A percentile compares a stretch with the other conserved stretches of the same genome.
Evolutionary conservation across 1,284 basidiomycete species (phyloP).

Genomic region (Ceratorhiza oryzae-sativae): DNA sequence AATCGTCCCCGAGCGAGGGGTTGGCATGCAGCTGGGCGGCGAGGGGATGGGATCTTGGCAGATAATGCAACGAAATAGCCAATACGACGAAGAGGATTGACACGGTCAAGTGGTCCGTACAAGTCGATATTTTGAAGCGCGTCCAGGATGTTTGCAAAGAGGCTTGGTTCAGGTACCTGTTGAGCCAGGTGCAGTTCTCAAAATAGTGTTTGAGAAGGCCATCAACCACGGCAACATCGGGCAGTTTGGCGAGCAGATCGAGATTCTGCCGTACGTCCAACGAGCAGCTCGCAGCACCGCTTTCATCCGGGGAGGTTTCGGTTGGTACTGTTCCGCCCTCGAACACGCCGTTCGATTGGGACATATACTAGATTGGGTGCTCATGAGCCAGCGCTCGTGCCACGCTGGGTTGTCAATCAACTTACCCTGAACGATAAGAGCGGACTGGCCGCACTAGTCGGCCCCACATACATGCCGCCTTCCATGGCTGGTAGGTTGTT

Average conservation of each 20-base stretch:
- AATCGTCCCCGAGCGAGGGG: conserved; percentile 66
- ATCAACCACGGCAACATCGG: conserved; percentile 69
- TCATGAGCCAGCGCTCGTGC: not conserved
- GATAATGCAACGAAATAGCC: conserved; percentile 72
- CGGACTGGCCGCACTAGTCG: conserved; percentile 34
- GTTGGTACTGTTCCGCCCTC: conserved; percentile 35
- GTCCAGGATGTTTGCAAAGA: conserved; percentile 70
- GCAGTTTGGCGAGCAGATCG: conserved; percentile 71
- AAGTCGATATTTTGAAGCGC: conserved; percentile 62
- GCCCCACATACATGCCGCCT: conserved; percentile 32
- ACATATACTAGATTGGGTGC: conserved; percentile 20
- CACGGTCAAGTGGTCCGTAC: conserved; percentile 69
- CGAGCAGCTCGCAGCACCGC: conserved; percentile 60
- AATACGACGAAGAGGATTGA: conserved; percentile 73
- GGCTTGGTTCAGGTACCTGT: conserved; percentile 71
- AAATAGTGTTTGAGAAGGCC: conserved; percentile 76
- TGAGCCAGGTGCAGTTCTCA: conserved; percentile 84
- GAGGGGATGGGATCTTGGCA: conserved; percentile 64
- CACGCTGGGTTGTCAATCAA: not conserved
- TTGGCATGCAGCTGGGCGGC: conserved; percentile 58
- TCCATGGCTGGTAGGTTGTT: conserved; percentile 22
- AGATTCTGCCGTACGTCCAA: conserved; percentile 61
- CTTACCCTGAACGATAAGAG: conserved; percentile 35
- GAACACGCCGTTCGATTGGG: conserved; percentile 32
- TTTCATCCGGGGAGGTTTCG: conserved; percentile 58